Evolutionary conservation across 257 asterid genomes (phyloP), one percentile per base, ranked within the genome.

Genomic region (Solanum lycopersicoides): DNA sequence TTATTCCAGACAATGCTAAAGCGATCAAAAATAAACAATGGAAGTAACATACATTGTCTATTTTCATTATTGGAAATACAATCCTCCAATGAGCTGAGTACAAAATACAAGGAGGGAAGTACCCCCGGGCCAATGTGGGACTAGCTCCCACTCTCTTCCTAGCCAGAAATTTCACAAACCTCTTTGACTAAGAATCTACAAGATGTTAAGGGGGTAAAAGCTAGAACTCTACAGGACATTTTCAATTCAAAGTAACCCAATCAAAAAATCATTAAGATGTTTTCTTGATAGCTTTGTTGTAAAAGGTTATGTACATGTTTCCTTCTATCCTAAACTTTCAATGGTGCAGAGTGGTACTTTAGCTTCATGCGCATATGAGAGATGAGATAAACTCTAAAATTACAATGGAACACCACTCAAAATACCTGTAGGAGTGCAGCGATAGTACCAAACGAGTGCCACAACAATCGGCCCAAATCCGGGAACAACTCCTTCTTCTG

Each of bases 371-470:
- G 74, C 73, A 15, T 44, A 9, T 45, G 56, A 30, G 77, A 37
- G 28, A 25, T 44, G 83, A 44, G 25, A 77, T 77, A 45, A 77
- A 77, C 65, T 44, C 84, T 44, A 77, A 15, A 77, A 77, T 25
- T 44, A 72, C 6, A 53, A 25, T 32, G 37, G 71, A 15, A 14
- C 30, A 59, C 14, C 42, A 56, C 35, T 12, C 50, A 88, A 47
- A 44, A 11, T 90, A 92, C 93, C 92, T 90, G 91, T 84, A 92
- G n/a, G 14, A 92, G 89, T 87, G 88, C 86, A 76, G 88, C 82
- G 13, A 89, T 25, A 4, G 92, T 92, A 87, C 94, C 93, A 76
- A 77, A 88, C 12, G 93, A 92, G 69, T 53, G 44, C 93, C 94
- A 92, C 30, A 92, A 65, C 83, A 83, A 21, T 1, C 77, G 91